phyloP scores from a whole-genome alignment of 2,329 filamentous ascomycete genomes.

The Colletotrichum higginsianum region DNA sequence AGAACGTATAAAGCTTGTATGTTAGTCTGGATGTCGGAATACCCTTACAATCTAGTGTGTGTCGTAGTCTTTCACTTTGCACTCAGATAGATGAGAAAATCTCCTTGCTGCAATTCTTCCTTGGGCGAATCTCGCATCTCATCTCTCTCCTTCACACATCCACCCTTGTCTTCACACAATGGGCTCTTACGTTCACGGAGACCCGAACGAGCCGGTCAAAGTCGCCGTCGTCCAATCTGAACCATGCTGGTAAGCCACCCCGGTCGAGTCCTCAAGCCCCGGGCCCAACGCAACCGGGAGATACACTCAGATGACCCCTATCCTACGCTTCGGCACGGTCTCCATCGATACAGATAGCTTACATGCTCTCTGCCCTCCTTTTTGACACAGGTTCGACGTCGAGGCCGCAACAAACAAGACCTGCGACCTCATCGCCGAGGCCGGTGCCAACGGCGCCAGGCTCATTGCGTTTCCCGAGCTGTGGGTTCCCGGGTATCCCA shows the following conservation, averaged over 20 bases:
- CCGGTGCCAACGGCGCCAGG: slow-evolving; percentile 66
- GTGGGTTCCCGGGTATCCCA: slow-evolving; percentile 67
- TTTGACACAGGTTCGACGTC: slow-evolving; percentile 4
- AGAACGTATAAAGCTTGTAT: too few relatives aligned
- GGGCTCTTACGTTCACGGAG: neutral
- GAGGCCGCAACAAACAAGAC: slow-evolving; percentile 60
- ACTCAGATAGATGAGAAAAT: too few relatives aligned
- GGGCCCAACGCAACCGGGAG: too few relatives aligned
- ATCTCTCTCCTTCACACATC: too few relatives aligned
- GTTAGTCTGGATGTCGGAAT: too few relatives aligned
- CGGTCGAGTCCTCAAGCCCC: neutral
- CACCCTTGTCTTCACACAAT: too few relatives aligned
- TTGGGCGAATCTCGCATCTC: too few relatives aligned
- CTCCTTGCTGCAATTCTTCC: too few relatives aligned
- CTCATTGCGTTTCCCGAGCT: slow-evolving; percentile 69
- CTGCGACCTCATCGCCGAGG: slow-evolving; percentile 68
- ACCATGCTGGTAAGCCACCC: slow-evolving; percentile 1
- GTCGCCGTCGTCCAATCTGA: slow-evolving; percentile 8
- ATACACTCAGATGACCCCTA: too few relatives aligned
- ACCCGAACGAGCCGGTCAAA: neutral
- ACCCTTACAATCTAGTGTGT: too few relatives aligned
- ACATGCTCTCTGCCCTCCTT: neutral
- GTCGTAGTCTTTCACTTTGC: accelerated
- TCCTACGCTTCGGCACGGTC: too few relatives aligned
- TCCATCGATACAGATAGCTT: too few relatives aligned